Evolutionary conservation across 1,284 basidiomycete genomes (phyloP).

Genomic region (Cutaneotrichosporon spelunceum): DNA sequence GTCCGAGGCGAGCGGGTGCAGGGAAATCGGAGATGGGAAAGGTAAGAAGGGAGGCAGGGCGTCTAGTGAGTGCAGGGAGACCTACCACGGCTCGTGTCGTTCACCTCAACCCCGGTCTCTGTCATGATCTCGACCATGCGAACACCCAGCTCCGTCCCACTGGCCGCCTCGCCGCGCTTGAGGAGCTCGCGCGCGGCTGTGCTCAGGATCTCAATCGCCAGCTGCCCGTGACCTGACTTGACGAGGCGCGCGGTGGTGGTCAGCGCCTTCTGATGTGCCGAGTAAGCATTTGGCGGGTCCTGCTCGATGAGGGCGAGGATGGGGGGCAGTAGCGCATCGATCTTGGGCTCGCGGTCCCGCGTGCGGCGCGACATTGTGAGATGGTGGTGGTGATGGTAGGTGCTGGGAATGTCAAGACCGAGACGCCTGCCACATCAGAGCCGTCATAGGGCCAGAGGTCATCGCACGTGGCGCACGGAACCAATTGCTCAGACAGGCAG

Average conservation of each 20-base stretch:
- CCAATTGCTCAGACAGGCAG: too few relatives aligned
- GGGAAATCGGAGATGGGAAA: too few relatives aligned
- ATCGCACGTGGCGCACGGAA: too few relatives aligned
- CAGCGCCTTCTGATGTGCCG: conserved; percentile 89
- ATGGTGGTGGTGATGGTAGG: neutral
- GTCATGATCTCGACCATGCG: conserved; percentile 80
- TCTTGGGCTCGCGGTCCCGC: conserved; percentile 37
- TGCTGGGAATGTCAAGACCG: neutral
- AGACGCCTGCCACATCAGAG: too few relatives aligned
- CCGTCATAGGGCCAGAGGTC: too few relatives aligned
- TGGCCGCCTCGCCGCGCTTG: conserved; percentile 80
- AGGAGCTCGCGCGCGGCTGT: conserved; percentile 76
- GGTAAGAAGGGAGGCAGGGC: too few relatives aligned
- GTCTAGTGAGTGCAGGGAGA: conserved; percentile 19
- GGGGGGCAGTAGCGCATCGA: conserved; percentile 47
- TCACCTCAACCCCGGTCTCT: conserved; percentile 63
- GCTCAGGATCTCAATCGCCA: conserved; percentile 83
- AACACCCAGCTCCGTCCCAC: conserved; percentile 73
- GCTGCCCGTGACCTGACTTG: conserved; percentile 71
- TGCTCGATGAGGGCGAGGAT: conserved; percentile 43
- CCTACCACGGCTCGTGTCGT: conserved; percentile 65
- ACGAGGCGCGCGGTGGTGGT: conserved; percentile 83
- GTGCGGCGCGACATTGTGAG: conserved; percentile 43
- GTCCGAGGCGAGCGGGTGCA: neutral
- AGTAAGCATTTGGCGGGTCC: conserved; percentile 62